Base-by-base conservation (phyloP, 2,329 filamentous ascomycete species). In the Thelonectria discophora region DNA sequence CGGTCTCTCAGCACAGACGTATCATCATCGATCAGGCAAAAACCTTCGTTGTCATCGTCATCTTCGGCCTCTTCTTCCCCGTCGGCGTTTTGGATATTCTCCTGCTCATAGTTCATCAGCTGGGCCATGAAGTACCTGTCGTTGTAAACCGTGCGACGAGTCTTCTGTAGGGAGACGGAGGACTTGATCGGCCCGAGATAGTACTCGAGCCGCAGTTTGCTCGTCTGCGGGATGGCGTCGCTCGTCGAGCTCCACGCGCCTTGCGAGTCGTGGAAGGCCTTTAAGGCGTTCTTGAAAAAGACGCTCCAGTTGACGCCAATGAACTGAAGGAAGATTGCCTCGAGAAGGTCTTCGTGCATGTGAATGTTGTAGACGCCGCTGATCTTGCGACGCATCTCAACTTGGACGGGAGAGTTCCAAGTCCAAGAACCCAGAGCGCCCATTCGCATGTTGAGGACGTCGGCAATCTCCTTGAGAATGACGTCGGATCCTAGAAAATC, bases 381-480 rank as follows among this genome's bases (percentile, higher is more conserved):
- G 27, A 85, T 78, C 58, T 82, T 80, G n/a, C 81, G 78, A 13
- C 78, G 77, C 69, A 81, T 78, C 63, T 81, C 74, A 0, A 84
- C 69, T 0, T 71, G 69, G 0, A 84, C 76, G 3, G 76, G 74
- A 0, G 70, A 60, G 30, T 62, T 73, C 83, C 83, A 86, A 0
- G 76, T 74, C 82, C 83, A 85, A 3, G 73, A 73, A 3, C 77
- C 72, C 1, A 85, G 68, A 0, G 77, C 75, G 3, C 78, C 71
- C 6, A 84, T 74, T 13, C 82, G 77, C 78, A 85, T 83, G 63
- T 85, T 84, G 51, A 85, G 75, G 2, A 85, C 82, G 57, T 85
- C 82, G 0, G 80, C 78, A 13, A 86, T 78, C 69, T 86, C 83
- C 2, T 71, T 72, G 11, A 84, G 65, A 9, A 84, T 79, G 24